A percentile compares a stretch with the other conserved stretches of the same genome.
Evolutionary conservation across 1,139 yeast species (phyloP).

Genomic region (Arxiozyma slooffiae): DNA sequence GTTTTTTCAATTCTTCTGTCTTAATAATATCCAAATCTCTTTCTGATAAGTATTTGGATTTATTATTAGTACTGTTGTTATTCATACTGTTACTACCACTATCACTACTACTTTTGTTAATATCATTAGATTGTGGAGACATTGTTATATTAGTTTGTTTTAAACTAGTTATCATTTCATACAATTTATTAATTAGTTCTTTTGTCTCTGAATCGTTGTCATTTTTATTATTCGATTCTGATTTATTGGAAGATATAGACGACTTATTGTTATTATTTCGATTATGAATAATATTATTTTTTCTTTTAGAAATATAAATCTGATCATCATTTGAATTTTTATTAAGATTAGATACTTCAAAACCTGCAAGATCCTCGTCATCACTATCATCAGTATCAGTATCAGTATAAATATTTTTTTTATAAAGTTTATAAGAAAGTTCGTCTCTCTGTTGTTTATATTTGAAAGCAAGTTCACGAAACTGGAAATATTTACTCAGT

Average conservation of each 20-base stretch:
- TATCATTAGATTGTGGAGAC: background rate
- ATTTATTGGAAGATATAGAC: background rate
- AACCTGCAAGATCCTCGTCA: background rate
- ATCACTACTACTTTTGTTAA: too few relatives aligned
- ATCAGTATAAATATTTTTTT: slow-evolving; percentile 3
- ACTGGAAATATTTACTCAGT: slow-evolving; percentile 7
- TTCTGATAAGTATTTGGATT: slow-evolving; percentile 16
- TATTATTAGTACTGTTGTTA: background rate
- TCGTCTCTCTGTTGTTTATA: slow-evolving; percentile 5
- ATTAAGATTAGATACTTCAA: background rate
- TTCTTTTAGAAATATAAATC: background rate
- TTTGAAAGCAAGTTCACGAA: slow-evolving; percentile 1
- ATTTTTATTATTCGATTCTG: background rate
- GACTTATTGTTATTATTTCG: background rate
- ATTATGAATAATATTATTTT: background rate
- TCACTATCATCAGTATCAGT: background rate
- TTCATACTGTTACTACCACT: background rate
- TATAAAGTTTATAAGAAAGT: slow-evolving; percentile 4
- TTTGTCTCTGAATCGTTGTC: background rate
- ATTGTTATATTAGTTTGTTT: background rate
- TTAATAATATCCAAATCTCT: slow-evolving; percentile 26
- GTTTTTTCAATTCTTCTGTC: slow-evolving; percentile 23
- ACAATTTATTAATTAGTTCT: background rate
- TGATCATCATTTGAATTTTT: background rate
- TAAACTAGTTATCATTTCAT: background rate